Evolutionary conservation across 2,329 filamentous ascomycete species (phyloP).

Genomic region (Paraphaeosphaeria minitans): DNA sequence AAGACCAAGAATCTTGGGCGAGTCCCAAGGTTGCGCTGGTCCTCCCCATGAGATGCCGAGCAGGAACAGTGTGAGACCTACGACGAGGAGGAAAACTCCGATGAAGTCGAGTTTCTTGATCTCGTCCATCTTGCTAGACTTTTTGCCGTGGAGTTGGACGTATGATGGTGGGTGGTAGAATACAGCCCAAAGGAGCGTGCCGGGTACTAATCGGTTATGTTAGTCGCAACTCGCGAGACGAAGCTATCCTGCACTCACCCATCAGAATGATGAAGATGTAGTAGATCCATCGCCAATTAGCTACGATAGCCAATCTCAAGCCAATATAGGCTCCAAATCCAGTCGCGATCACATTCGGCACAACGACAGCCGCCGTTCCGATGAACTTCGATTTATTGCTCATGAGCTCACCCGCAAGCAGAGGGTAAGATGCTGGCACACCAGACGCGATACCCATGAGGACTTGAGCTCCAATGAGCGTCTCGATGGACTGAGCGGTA

Average conservation of each 20-base stretch:
- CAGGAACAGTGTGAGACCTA: slow-evolving; percentile 49
- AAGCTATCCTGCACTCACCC: slow-evolving; percentile 23
- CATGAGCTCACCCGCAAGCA: slow-evolving; percentile 29
- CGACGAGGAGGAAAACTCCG: slow-evolving; percentile 51
- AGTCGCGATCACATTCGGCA: slow-evolving; percentile 33
- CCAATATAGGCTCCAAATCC: slow-evolving; percentile 55
- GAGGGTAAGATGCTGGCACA: slow-evolving; percentile 21
- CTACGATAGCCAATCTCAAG: slow-evolving; percentile 49
- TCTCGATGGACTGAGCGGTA: slow-evolving; percentile 28
- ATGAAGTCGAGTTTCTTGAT: slow-evolving; percentile 49
- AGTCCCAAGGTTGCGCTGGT: slow-evolving; percentile 16
- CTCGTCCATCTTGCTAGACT: slow-evolving; percentile 25
- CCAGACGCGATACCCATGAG: slow-evolving; percentile 27
- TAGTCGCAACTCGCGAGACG: slow-evolving; percentile 21
- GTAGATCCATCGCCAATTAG: slow-evolving; percentile 51
- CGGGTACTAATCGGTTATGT: slow-evolving; percentile 37
- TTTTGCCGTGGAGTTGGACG: slow-evolving; percentile 44
- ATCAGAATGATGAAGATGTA: slow-evolving; percentile 53
- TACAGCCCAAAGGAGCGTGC: slow-evolving; percentile 49
- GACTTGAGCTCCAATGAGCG: slow-evolving; percentile 29
- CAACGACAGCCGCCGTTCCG: slow-evolving; percentile 21
- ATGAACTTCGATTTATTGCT: slow-evolving; percentile 37
- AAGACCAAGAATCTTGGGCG: slow-evolving; percentile 29
- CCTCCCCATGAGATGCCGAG: slow-evolving; percentile 54
- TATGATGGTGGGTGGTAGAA: slow-evolving; percentile 55